Conservation (phyloP, 352 stramenopile genomes). For the Peronosclerospora sorghi region DNA sequence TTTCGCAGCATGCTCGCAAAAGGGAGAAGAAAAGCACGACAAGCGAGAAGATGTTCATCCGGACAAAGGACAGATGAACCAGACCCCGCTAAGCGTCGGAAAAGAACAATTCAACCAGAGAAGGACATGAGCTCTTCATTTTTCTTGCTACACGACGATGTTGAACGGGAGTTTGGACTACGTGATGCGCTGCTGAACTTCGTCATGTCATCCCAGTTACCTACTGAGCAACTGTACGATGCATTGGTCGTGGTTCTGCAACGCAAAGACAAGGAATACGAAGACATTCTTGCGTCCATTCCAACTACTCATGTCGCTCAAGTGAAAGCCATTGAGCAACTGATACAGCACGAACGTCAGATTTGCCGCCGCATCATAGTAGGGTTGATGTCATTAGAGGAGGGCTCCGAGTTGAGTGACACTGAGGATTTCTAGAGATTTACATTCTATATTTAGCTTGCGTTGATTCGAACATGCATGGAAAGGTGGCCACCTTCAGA, state of each 20-base stretch:
- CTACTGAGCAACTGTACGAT: constrained; percentile 55
- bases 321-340: constrained; percentile 14
- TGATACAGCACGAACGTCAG: constrained; percentile 38
- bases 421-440: constrained; percentile 15
- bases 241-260: constrained; percentile 46
- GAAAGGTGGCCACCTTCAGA: constrained; percentile 22
- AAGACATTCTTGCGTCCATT: constrained; percentile 25
- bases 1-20: constrained; percentile 18
- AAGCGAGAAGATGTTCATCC: constrained; percentile 9
- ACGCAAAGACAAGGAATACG: constrained; percentile 57
- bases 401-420: constrained; percentile 35
- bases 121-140: constrained; percentile 22
- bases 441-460: constrained; percentile 19
- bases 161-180: constrained; percentile 46
- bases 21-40: constrained; percentile 15
- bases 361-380: constrained; percentile 52
- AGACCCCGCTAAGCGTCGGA: constrained; percentile 36
- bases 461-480: constrained; percentile 33
- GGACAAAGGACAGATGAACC: constrained; percentile 16
- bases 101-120: constrained; percentile 22
- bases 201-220: constrained; percentile 38
- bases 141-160: constrained; percentile 44
- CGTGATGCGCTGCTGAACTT: constrained; percentile 51
- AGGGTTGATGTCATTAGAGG: constrained; percentile 47
- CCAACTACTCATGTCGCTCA: constrained; percentile 3